Conservation (phyloP, 306 rosid species). For the Malus fusca region DNA sequence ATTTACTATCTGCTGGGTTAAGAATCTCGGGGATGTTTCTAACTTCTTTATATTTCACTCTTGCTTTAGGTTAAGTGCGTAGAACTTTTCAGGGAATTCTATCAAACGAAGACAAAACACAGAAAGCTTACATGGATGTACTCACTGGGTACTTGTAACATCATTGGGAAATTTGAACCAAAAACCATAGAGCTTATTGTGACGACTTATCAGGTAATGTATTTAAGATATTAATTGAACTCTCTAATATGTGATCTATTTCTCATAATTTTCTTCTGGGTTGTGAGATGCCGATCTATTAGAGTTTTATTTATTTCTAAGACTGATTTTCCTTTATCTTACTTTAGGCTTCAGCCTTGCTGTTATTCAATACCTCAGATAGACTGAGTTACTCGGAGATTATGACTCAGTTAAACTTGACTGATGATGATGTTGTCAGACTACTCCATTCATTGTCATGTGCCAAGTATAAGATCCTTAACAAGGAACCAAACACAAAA, state of each 20-base stretch:
- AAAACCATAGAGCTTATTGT: conserved; percentile 44
- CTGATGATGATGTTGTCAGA: conserved; percentile 61
- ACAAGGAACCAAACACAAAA: conserved; percentile 71
- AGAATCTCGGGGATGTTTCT: background rate
- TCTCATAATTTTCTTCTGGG: background rate
- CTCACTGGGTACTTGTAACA: conserved; percentile 45
- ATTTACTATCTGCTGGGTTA: background rate
- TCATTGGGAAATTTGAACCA: conserved; percentile 42
- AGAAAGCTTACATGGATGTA: conserved; percentile 50
- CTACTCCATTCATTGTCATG: conserved; percentile 85
- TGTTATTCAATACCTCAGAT: conserved; percentile 49
- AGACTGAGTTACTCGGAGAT: conserved; percentile 50
- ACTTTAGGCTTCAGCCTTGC: conserved; percentile 73
- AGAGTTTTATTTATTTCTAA: background rate
- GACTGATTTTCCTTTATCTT: background rate
- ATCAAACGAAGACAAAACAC: conserved; percentile 46
- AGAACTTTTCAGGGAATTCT: conserved; percentile 42
- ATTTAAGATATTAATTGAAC: background rate
- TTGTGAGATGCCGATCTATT: background rate
- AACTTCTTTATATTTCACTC: background rate
- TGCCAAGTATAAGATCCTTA: conserved; percentile 70
- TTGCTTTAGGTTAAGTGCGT: conserved; percentile 38
- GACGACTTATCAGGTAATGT: conserved; percentile 41
- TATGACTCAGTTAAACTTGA: conserved; percentile 75
- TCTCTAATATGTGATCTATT: background rate